Conservation (phyloP, 2,329 filamentous ascomycete species). For the Rhinocladiella mackenziei region DNA sequence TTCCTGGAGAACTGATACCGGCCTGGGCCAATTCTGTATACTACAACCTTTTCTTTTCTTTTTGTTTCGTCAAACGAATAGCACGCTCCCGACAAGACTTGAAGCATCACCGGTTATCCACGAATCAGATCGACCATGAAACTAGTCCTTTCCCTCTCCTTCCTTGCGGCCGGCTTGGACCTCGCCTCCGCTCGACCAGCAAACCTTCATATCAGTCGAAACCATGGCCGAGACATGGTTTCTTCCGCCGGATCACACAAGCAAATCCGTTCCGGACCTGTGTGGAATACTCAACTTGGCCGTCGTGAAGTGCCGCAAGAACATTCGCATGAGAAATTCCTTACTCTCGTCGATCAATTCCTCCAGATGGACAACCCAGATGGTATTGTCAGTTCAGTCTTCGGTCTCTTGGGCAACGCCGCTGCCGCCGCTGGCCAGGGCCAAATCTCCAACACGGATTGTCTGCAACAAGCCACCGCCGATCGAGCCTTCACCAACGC, state of each 20-base stretch:
- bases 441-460: constrained; percentile 51
- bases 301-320: constrained; percentile 55
- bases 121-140: constrained; percentile 8
- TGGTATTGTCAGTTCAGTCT: constrained; percentile 48
- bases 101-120: not conserved
- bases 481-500: constrained; percentile 60
- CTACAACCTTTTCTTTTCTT: constrained; percentile 1
- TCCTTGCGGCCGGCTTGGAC: constrained; percentile 11
- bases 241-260: not conserved
- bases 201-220: constrained; percentile 9
- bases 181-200: constrained; percentile 13
- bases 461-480: constrained; percentile 56
- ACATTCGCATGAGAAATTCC: constrained; percentile 52
- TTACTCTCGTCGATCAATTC: constrained; percentile 44
- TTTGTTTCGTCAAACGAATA: not conserved
- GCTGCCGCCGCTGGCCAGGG: constrained; percentile 50
- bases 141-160: constrained; percentile 13
- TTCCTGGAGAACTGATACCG: constrained; percentile 21
- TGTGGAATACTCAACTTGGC: constrained; percentile 10
- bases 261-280: constrained; percentile 3
- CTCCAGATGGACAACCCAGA: constrained; percentile 48
- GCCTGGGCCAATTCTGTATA: constrained; percentile 10
- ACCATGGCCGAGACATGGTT: constrained; percentile 4
- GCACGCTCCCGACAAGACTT: constrained; percentile 10
- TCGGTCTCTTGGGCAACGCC: constrained; percentile 51